Conservation (phyloP, 2,329 filamentous ascomycete species). For the Aspergillus sclerotialis region DNA sequence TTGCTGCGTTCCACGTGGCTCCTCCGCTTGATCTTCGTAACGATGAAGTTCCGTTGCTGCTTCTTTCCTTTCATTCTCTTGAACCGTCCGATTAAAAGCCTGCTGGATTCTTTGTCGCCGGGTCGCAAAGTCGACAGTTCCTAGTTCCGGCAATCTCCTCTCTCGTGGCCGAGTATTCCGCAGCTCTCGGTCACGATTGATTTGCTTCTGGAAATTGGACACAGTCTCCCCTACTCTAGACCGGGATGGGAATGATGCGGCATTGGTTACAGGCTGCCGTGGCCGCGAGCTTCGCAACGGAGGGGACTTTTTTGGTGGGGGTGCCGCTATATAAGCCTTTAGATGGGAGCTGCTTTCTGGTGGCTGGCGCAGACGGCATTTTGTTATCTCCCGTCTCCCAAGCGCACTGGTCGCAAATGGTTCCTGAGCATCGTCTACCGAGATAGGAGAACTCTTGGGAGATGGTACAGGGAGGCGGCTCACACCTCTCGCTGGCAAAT, state of each 20-base stretch:
- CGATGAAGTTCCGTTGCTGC: slow-evolving; percentile 47
- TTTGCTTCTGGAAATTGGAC: slow-evolving; percentile 33
- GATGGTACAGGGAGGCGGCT: slow-evolving; percentile 37
- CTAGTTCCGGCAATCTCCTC: slow-evolving; percentile 53
- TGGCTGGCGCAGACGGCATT: slow-evolving; percentile 27
- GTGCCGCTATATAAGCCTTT: slow-evolving; percentile 66
- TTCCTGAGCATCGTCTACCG: slow-evolving; percentile 18
- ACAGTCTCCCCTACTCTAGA: slow-evolving; percentile 57
- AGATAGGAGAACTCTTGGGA: slow-evolving; percentile 20
- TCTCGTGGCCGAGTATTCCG: slow-evolving; percentile 27
- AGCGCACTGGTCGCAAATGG: slow-evolving; percentile 27
- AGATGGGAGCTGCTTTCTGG: slow-evolving; percentile 53
- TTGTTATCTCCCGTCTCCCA: slow-evolving; percentile 26
- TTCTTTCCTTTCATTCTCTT: slow-evolving; percentile 57
- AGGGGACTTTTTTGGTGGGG: slow-evolving; percentile 67
- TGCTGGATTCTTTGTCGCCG: slow-evolving; percentile 75
- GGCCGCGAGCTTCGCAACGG: slow-evolving; percentile 73
- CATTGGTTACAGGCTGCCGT: slow-evolving; percentile 69
- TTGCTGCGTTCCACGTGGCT: slow-evolving; percentile 37
- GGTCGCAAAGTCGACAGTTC: slow-evolving; percentile 77
- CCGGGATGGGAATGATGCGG: slow-evolving; percentile 64
- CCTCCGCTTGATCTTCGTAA: slow-evolving; percentile 39
- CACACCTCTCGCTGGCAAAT: slow-evolving; percentile 31
- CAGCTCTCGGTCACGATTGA: slow-evolving; percentile 23
- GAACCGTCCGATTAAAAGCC: slow-evolving; percentile 77